phyloP scores from a whole-genome alignment of 1,284 basidiomycete genomes.

The Paramarasmius palmivorus region DNA sequence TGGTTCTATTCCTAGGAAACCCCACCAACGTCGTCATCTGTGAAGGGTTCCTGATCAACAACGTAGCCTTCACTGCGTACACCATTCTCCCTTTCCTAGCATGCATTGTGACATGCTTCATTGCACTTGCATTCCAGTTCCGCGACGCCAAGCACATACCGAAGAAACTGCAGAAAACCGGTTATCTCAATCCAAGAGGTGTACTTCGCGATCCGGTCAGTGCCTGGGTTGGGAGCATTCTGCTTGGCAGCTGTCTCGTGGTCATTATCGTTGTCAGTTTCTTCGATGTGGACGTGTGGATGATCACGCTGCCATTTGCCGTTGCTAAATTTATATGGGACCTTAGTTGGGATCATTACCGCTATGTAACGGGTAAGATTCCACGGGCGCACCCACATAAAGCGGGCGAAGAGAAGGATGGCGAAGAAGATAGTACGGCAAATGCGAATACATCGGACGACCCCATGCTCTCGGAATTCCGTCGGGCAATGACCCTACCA shows the following conservation, averaged over 20 bases:
- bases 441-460: slow-evolving; percentile 16
- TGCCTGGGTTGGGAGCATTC: slow-evolving; percentile 50
- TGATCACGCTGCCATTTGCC: slow-evolving; percentile 89
- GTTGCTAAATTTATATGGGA: slow-evolving; percentile 72
- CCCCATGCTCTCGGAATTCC: slow-evolving; percentile 22
- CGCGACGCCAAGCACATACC: slow-evolving; percentile 54
- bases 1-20: slow-evolving; percentile 70
- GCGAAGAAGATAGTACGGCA: slow-evolving; percentile 18
- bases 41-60: slow-evolving; percentile 60
- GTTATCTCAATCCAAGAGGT: slow-evolving; percentile 40
- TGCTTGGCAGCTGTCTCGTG: slow-evolving; percentile 50
- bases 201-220: slow-evolving; percentile 52
- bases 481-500: slow-evolving; percentile 26
- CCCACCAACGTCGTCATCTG: slow-evolving; percentile 75
- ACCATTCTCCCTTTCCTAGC: slow-evolving; percentile 71
- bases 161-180: slow-evolving; percentile 37
- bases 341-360: slow-evolving; percentile 57
- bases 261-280: slow-evolving; percentile 58
- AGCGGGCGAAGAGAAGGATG: slow-evolving; percentile 5
- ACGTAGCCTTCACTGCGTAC: slow-evolving; percentile 70
- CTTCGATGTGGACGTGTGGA: slow-evolving; percentile 70
- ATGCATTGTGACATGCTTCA: slow-evolving; percentile 56
- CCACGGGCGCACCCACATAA: slow-evolving; percentile 15
- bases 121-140: slow-evolving; percentile 57
- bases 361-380: slow-evolving; percentile 29